Base-by-base conservation (phyloP, 2,329 filamentous ascomycete genomes). In the Eutypella sp. region DNA sequence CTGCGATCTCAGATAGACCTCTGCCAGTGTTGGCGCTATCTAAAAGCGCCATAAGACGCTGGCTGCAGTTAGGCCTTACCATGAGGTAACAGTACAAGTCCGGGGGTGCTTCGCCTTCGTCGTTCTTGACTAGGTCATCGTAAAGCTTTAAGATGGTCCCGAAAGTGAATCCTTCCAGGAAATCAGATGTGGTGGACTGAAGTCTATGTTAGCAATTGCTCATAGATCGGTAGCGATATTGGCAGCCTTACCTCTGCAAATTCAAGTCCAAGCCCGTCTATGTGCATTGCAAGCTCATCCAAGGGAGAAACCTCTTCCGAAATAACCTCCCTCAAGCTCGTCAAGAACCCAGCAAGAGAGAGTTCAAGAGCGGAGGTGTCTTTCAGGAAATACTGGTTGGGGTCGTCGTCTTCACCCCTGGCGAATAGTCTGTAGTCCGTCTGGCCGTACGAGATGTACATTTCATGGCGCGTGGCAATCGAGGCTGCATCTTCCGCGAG, bases 391-490 rank as follows among this genome's bases (percentile, higher is more conserved):
- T 62, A 65, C 23, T 57, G 51, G 42, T 62, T 61, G 9, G 61
- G 60, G 46, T 64, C 60, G 50, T 64, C 61, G 41, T 61, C 56
- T 38, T 59, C 55, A 38, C 56, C 57, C 47, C 56, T 60, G 41
- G 62, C 60, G 45, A 65, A 64, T 37, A 65, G 57, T 37, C 52
- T 52, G 31, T 65, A 65, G 52, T 63, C 57, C 31, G 57, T 60
- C 16, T 55, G 47, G 20, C 60, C 61, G 46, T 65, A 65, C 15
- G 55, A 54, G 38, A 65, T 59, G 23, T 55, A 57, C 46, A 64
- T 49, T 37, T 53, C 56, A 47, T 65, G 54, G 7, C 55, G 55
- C 24, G 53, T 47, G 22, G 59, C 54, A 39, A 63, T 44, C 20
- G 51, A 48, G 37, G 55, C 41, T 13, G 50, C 46, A 41, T 56